Conservation (phyloP, 2,329 filamentous ascomycete genomes). For the Aspergillus flavus region DNA sequence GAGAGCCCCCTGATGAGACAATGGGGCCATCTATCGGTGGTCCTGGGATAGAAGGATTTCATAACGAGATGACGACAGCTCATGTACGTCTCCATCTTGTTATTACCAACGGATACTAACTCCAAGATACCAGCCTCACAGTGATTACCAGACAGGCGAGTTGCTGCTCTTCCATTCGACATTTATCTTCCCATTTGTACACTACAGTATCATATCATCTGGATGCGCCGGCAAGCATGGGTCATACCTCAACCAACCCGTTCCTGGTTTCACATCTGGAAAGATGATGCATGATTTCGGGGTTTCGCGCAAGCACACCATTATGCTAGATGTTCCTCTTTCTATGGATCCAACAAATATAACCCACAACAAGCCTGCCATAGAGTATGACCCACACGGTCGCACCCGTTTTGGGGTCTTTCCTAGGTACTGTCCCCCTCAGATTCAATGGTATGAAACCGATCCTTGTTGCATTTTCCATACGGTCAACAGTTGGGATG, state of each 20-base stretch:
- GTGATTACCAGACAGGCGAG: conserved; percentile 66
- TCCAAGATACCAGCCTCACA: conserved; percentile 55
- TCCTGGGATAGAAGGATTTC: conserved; percentile 37
- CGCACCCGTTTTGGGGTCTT: conserved; percentile 69
- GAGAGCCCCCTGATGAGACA: neutral
- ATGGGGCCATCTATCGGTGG: conserved; percentile 4
- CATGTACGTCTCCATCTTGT: conserved; percentile 8
- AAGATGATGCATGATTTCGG: conserved; percentile 81
- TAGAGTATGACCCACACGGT: conserved; percentile 61
- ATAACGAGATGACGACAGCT: conserved; percentile 17
- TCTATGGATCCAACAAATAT: conserved; percentile 62
- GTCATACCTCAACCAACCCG: conserved; percentile 52
- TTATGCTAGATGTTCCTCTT: conserved; percentile 71
- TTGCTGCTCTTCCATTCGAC: conserved; percentile 69
- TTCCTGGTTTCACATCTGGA: conserved; percentile 63
- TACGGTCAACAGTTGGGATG: conserved; percentile 72
- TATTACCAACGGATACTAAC: neutral
- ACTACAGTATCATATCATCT: conserved; percentile 63
- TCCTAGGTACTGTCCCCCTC: conserved; percentile 60
- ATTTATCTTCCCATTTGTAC: conserved; percentile 66
- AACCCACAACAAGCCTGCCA: conserved; percentile 44
- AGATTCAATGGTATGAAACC: conserved; percentile 68
- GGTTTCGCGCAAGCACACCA: conserved; percentile 62
- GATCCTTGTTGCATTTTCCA: conserved; percentile 71
- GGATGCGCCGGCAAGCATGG: conserved; percentile 18